Base-by-base conservation (phyloP, 1,139 yeast species). In the Geotrichum fermentans region DNA sequence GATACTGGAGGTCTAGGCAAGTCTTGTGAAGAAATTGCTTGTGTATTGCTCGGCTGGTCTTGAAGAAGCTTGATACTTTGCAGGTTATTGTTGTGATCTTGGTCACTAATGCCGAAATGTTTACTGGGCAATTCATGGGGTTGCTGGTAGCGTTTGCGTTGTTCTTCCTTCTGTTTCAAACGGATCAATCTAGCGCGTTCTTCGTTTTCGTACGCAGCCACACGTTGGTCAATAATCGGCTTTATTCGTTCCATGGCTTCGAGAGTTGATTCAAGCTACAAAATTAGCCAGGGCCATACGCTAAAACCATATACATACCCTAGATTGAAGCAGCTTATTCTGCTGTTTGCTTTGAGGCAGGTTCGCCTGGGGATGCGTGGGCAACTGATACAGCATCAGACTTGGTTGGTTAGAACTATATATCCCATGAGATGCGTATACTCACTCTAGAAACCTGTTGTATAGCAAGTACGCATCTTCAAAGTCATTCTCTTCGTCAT, bases 391-490 rank as follows among this genome's bases (percentile, higher is more conserved):
- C 49, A 74, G 68, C 35, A 77, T 68, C 47, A 78, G 64, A 50
- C 58, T 55, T 8, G 44, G 45, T 41, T 35, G 29, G n/a, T 13
- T 13, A 7, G 24, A 26, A 35, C 14, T 28, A 20, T 14, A 22
- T 3, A 20, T 17, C 24, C 16, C 18, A 28, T 24, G 3, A 38
- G 6, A 20, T n/a, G 3, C n/a, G n/a, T 7, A 18, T 10, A 56
- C 61, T 43, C 47, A 59, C 59, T 78, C 78, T 6, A 77, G 69
- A 56, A 73, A 75, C 47, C 82, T 61, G 33, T 72, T 60, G 56
- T 75, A 75, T 44, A 78, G 60, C n/a, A 75, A 60, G 55, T 72
- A 78, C 1, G 81, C 77, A 52, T 75, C 74, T 36, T 69, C 73
- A 44, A 63, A 61, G 14, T 69, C 65, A 17, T 65, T 61, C 42